Percentiles rank a stretch among this genome's conserved stretches.
phyloP scores from a whole-genome alignment of 2,329 filamentous ascomycete genomes.

The Orbilia quercus region DNA sequence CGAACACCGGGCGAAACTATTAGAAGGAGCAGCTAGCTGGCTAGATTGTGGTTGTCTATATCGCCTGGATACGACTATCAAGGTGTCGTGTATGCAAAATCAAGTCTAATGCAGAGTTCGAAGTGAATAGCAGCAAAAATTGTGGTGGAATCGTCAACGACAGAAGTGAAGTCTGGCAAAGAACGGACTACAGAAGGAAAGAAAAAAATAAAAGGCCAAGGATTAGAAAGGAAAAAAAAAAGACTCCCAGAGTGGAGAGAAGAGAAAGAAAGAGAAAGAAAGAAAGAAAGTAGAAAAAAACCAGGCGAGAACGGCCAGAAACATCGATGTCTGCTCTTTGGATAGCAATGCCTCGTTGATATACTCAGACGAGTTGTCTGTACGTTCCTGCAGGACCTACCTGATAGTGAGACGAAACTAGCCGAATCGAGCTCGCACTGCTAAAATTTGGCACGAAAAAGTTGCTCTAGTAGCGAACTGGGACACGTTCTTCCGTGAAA shows the following conservation, averaged over 20 bases:
- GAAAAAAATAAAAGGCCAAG: conserved; percentile 8
- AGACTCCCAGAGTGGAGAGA: conserved; percentile 15
- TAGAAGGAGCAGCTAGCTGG: conserved; percentile 17
- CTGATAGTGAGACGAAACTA: conserved; percentile 46
- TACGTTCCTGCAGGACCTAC: conserved; percentile 46
- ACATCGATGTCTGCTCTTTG: conserved; percentile 19
- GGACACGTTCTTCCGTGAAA: conserved; percentile 47
- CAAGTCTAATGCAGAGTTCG: conserved; percentile 12
- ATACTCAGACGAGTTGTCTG: conserved; percentile 48
- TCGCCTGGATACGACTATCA: conserved; percentile 32
- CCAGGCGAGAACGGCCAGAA: conserved; percentile 29
- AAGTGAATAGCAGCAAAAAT: conserved; percentile 14
- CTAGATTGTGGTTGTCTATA: conserved; percentile 22
- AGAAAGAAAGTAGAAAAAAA: conserved; percentile 16
- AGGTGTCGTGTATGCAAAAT: not conserved
- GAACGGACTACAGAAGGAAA: conserved; percentile 13
- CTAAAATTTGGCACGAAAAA: conserved; percentile 31
- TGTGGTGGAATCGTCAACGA: conserved; percentile 7
- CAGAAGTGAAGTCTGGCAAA: conserved; percentile 13
- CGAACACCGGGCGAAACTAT: conserved; percentile 48
- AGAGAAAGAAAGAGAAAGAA: conserved; percentile 19
- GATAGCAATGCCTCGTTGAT: conserved; percentile 43
- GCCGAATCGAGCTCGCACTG: conserved; percentile 33
- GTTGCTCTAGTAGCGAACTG: conserved; percentile 16
- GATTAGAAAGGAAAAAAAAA: conserved; percentile 11